phyloP scores from a whole-genome alignment of 2,329 filamentous ascomycete genomes.

The Cryphonectria carpinicola region DNA sequence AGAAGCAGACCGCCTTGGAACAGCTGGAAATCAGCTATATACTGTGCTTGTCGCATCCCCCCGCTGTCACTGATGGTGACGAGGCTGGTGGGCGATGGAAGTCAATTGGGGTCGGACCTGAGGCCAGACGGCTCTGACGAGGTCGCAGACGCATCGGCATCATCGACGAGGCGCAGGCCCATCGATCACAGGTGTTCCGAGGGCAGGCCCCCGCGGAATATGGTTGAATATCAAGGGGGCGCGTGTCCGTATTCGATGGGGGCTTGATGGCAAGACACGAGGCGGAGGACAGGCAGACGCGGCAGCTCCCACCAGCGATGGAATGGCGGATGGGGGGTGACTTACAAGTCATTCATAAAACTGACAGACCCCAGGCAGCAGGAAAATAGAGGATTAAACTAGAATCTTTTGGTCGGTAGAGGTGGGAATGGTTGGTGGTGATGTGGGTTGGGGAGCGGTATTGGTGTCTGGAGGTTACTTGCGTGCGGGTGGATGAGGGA shows the following conservation, averaged over 20 bases:
- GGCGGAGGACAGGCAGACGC: constrained; percentile 35
- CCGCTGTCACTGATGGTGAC: constrained; percentile 49
- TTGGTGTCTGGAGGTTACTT: constrained; percentile 35
- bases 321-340: constrained; percentile 38
- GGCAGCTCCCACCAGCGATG: constrained; percentile 33
- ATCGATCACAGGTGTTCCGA: constrained; percentile 39
- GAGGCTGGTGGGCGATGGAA: constrained; percentile 51
- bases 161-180: constrained; percentile 41
- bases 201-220: constrained; percentile 34
- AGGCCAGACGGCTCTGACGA: constrained; percentile 31
- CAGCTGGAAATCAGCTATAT: constrained; percentile 33
- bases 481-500: constrained; percentile 37
- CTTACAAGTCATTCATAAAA: constrained; percentile 60
- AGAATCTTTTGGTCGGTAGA: constrained; percentile 16
- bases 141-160: constrained; percentile 36
- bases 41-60: constrained; percentile 49
- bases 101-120: constrained; percentile 48
- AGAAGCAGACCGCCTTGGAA: constrained; percentile 34
- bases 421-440: constrained; percentile 21
- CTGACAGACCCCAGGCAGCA: constrained; percentile 45
- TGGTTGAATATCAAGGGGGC: constrained; percentile 43
- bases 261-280: constrained; percentile 41
- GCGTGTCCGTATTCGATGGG: constrained; percentile 40
- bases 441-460: constrained; percentile 32
- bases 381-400: constrained; percentile 29